Evolutionary conservation across 331 rosid genomes (phyloP).

Genomic region (Quercus phellos): DNA sequence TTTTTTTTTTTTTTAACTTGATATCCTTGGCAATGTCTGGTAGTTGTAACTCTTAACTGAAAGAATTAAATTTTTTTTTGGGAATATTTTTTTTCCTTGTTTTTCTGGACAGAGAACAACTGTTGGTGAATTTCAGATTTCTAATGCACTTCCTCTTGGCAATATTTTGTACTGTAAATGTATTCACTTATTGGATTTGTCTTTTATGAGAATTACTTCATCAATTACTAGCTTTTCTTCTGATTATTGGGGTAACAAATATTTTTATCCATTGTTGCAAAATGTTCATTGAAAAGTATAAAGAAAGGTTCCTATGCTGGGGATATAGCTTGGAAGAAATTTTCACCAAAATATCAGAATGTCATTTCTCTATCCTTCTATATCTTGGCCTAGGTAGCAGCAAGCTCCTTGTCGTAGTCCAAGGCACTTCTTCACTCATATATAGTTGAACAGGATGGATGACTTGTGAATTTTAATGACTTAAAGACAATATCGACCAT

Average conservation of each 20-base stretch:
- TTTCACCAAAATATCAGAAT: too few relatives aligned
- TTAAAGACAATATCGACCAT: too few relatives aligned
- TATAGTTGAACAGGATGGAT: background rate
- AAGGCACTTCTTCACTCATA: background rate
- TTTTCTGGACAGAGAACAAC: background rate
- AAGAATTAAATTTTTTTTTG: background rate
- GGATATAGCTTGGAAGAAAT: background rate
- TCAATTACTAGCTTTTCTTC: background rate
- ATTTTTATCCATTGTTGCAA: background rate
- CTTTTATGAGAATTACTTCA: background rate
- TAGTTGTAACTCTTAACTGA: conserved; percentile 3
- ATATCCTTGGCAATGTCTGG: background rate
- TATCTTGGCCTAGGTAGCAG: background rate
- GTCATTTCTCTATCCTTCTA: background rate
- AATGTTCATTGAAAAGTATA: background rate
- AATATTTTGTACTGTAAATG: background rate
- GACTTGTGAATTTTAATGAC: too few relatives aligned
- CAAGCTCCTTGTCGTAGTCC: background rate
- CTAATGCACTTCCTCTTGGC: background rate
- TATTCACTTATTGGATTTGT: background rate
- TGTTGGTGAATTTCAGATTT: background rate
- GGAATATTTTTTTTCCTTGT: background rate
- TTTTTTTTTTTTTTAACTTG: background rate
- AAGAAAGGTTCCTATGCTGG: background rate
- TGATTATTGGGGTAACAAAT: background rate